Evolutionary conservation across 148 eudicot species (phyloP), one percentile per base, ranked within the genome.

Genomic region (Limonium bicolor): DNA sequence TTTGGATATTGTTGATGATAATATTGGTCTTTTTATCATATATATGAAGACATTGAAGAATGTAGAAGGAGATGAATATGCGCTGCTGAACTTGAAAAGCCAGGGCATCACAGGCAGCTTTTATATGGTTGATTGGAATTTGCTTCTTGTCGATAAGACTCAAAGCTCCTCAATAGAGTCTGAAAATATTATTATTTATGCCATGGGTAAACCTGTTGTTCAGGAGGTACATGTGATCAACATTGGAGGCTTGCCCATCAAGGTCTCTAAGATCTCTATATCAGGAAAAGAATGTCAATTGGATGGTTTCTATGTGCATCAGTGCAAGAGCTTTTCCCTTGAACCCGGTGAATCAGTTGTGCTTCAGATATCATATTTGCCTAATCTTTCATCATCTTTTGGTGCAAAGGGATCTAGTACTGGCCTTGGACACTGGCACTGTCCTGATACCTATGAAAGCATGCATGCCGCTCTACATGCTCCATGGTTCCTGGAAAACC

Each of bases 401-500:
- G 10, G 55, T 83, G 42, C 64, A 67, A 45, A 74, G 84, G 61
- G 73, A 88, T 55, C 94, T 88, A 41, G 92, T 83, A 61, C 67
- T 88, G 51, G 54, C 46, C 51, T 55, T 80, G 64, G 70, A 58
- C 27, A 46, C 65, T 41, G 90, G 83, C 36, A 70, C 74, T 21
- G 62, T 83, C 40, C 83, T 83, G 44, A 61, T 83, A 59, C 96
- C 96, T 2, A 72, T 88, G 86, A 71, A 67, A 70, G 96, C 77
- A 46, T 83, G 68, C 58, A 40, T 77, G 24, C 72, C 94, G 5
- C 30, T 37, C 2, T 41, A 36, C 46, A 57, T 66, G 68, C 41
- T 80, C 45, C 48, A 39, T 46, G 12, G 62, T 4, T 72, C 83
- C 47, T 58, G 66, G 49, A 65, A 70, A 22, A 60, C 92, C 22